These are phyloP conservation scores for Lavandula angustifolia DNA, from an alignment of 257 asterid species.

Conservation along the genomic window DNA sequence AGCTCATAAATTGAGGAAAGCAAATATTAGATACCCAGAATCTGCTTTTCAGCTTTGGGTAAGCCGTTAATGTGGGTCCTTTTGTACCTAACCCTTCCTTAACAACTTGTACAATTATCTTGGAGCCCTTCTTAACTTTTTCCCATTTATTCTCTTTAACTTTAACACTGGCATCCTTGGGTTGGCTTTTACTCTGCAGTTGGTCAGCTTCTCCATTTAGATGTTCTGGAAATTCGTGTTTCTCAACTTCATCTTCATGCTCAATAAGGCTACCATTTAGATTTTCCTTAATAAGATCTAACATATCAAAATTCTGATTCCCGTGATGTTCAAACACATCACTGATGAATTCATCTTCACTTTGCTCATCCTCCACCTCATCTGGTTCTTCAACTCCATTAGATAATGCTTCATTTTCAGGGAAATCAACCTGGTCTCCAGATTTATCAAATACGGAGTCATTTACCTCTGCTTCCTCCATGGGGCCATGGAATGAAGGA, in stretches of 20 bases:
- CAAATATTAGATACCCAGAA: slow-evolving; percentile 73
- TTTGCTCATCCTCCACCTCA: slow-evolving; percentile 64
- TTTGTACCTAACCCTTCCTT: slow-evolving; percentile 96
- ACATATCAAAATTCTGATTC: slow-evolving; percentile 46
- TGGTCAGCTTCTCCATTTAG: slow-evolving; percentile 43
- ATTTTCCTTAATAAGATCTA: slow-evolving; percentile 50
- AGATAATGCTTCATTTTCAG: slow-evolving; percentile 43
- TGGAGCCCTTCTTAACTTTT: slow-evolving; percentile 72
- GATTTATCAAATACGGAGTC: slow-evolving; percentile 38
- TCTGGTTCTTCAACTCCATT: slow-evolving; percentile 56
- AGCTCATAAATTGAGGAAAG: slow-evolving; percentile 30
- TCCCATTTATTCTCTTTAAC: slow-evolving; percentile 59
- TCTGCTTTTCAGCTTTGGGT: slow-evolving; percentile 91
- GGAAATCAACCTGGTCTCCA: slow-evolving; percentile 44
- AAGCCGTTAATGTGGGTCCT: slow-evolving; percentile 91
- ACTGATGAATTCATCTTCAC: slow-evolving; percentile 57
- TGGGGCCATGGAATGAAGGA: slow-evolving; percentile 49
- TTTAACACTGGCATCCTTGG: slow-evolving; percentile 33
- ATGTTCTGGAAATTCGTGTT: slow-evolving; percentile 38
- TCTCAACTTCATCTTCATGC: slow-evolving; percentile 45
- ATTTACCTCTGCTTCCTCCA: slow-evolving; percentile 48
- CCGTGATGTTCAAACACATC: slow-evolving; percentile 58
- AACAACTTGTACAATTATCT: slow-evolving; percentile 89
- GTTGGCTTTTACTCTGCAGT: slow-evolving; percentile 30
- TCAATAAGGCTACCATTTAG: slow-evolving; percentile 56